Evolutionary conservation across 1,139 yeast species (phyloP), one percentile per base, ranked within the genome.

Genomic region (Debaryomyces nepalensis): DNA sequence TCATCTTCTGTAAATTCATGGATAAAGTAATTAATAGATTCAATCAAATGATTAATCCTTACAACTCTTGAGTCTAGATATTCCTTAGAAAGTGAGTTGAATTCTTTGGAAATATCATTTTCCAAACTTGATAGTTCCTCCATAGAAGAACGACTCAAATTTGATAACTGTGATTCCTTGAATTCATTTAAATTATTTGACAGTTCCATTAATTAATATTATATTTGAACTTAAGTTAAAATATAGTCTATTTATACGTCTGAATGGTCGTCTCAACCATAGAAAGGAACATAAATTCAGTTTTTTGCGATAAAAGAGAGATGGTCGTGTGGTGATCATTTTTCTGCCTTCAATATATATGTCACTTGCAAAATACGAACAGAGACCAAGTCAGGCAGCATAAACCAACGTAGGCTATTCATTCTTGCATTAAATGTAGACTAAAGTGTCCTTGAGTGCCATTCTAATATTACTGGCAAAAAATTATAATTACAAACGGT

Each of bases 71-170:
- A 59, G 16, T 53, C 46, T 12, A 72, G 47, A 46, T 68, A 73
- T 16, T 57, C 54, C 37, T 54, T 59, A 12, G 71, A 55, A 14
- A 70, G 45, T 2, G 46, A 23, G 27, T 55, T 55, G 45, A 69
- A 73, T 41, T 73, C 77, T 3, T 41, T 36, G 22, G 66, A 56
- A 7, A 73, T 52, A 12, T 54, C 52, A 4, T 50, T 41, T 47
- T 73, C 77, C 12, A 68, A 44, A 14, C 49, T 42, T 7, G 53
- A 48, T 16, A 73, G 53, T 40, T 69, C 65, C 9, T 68, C 72
- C n/a, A 52, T 47, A 3, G 64, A 43, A 46, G 64, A 46, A 7
- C 49, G 37, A 1, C 62, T 50, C 5, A 59, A 35, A 11, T 48
- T 45, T 20, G 42, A 27, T 38, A 44, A 18, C 2, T 20, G n/a